Evolutionary conservation across 768 basidiomycete genomes (phyloP), one percentile per base, ranked within the genome.

Genomic region (Cubamyces sp.): DNA sequence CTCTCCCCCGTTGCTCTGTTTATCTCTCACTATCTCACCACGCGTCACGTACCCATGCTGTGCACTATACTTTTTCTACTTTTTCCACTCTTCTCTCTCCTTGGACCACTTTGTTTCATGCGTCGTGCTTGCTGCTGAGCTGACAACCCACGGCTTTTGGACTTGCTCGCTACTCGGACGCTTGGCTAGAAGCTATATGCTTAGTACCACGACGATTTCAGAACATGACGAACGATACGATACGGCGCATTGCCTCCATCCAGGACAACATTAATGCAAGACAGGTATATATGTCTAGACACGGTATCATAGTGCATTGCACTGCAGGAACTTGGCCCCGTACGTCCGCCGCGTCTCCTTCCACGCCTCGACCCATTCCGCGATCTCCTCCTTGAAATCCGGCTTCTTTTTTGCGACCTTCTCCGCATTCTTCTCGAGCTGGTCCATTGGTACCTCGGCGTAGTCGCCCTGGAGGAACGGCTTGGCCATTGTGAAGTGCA

Each of bases 401-500:
- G 41, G 26, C 57, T 57, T 63, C 61, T 64, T 57, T 11, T 54
- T 50, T 19, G 61, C 59, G 3, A 68, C 68, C 58, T 59, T 63
- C 30, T 65, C 49, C 23, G 67, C 45, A 23, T 68, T 66, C 39
- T 53, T 48, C 57, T 68, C 66, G 26, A 73, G 63, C 51, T 56
- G 37, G 41, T 51, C 62, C 28, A 68, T 60, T 2, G 69, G 61
- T 7, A 74, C 68, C n/a, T 60, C 67, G 26, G 40, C 63, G 28
- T 66, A 64, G 48, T 64, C 68, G 12, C 60, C 66, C 64, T 64
- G 66, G 7, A 72, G 64, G 61, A 69, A 73, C 37, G 68, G 72
- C 64, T 72, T 71, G 23, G 70, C 67, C 40, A 64, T n/a, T 34
- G 76, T 75, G 61, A 74, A 78, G 62, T 77, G 77, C 53, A 77